phyloP scores from a whole-genome alignment of 129 eudicot species.

The Erigeron canadensis region DNA sequence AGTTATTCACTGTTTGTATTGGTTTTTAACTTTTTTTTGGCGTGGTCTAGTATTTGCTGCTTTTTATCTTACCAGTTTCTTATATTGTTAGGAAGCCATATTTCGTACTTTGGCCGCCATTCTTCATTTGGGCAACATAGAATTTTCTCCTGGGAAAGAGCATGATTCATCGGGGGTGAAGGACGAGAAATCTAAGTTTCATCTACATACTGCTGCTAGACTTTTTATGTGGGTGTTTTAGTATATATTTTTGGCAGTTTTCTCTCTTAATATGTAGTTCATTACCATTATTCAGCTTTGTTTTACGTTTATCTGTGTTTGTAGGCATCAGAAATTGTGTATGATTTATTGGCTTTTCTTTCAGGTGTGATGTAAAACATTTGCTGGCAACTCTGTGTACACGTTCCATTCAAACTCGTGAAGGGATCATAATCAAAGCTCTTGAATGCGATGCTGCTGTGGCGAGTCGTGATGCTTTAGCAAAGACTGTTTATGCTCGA shows the following conservation, averaged over 20 bases:
- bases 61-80: slow-evolving; percentile 15
- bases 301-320: background rate
- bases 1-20: slow-evolving; percentile 15
- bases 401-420: slow-evolving; percentile 90
- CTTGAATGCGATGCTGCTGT: slow-evolving; percentile 90
- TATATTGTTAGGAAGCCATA: slow-evolving; percentile 66
- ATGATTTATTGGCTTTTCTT: slow-evolving; percentile 16
- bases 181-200: slow-evolving; percentile 73
- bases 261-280: slow-evolving; percentile 21
- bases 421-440: slow-evolving; percentile 77
- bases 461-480: slow-evolving; percentile 96
- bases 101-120: slow-evolving; percentile 94
- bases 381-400: slow-evolving; percentile 82
- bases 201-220: slow-evolving; percentile 73
- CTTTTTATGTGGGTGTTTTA: slow-evolving; percentile 69
- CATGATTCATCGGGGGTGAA: slow-evolving; percentile 85
- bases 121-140: slow-evolving; percentile 88
- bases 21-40: background rate
- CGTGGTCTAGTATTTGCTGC: slow-evolving; percentile 1
- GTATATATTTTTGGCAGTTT: slow-evolving; percentile 6
- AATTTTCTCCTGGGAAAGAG: slow-evolving; percentile 93
- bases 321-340: background rate
- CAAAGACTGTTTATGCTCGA: slow-evolving; percentile 91
- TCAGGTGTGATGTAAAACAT: slow-evolving; percentile 77
- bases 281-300: slow-evolving; percentile 3